These are phyloP conservation scores for Pichia sp. DNA, from an alignment of 1,139 yeast species.

Conservation along the genomic window DNA sequence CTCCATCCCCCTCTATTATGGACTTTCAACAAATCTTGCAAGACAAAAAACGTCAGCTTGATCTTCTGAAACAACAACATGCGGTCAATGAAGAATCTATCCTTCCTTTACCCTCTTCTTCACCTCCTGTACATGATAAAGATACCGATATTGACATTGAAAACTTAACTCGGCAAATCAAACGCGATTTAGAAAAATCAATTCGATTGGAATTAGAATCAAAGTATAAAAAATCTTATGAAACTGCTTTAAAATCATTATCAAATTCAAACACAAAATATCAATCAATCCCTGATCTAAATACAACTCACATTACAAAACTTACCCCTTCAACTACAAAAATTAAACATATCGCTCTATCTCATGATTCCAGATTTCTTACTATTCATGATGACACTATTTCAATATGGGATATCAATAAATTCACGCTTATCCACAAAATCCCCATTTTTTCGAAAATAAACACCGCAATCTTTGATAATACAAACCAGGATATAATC, in stretches of 20 bases:
- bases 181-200: conserved; percentile 8
- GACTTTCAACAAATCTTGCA: conserved; percentile 27
- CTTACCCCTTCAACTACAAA: conserved; percentile 7
- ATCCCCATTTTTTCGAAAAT: background rate
- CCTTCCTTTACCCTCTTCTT: background rate
- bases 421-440: background rate
- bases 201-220: conserved; percentile 12
- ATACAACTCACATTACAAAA: background rate
- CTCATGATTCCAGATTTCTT: background rate
- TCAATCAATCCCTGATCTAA: background rate
- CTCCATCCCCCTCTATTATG: background rate
- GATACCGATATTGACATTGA: background rate
- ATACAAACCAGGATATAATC: too few species aligned
- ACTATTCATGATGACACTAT: conserved; percentile 13
- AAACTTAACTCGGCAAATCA: conserved; percentile 1
- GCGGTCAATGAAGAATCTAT: background rate
- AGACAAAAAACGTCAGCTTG: conserved; percentile 32
- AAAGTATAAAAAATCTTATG: conserved; percentile 7
- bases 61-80: conserved; percentile 5
- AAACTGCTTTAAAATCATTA: background rate
- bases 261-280: background rate
- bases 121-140: background rate
- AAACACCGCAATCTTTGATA: conserved; percentile 10
- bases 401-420: conserved; percentile 10
- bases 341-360: conserved; percentile 4